phyloP scores from a whole-genome alignment of 1,284 basidiomycete genomes.

The Testicularia cyperi region DNA sequence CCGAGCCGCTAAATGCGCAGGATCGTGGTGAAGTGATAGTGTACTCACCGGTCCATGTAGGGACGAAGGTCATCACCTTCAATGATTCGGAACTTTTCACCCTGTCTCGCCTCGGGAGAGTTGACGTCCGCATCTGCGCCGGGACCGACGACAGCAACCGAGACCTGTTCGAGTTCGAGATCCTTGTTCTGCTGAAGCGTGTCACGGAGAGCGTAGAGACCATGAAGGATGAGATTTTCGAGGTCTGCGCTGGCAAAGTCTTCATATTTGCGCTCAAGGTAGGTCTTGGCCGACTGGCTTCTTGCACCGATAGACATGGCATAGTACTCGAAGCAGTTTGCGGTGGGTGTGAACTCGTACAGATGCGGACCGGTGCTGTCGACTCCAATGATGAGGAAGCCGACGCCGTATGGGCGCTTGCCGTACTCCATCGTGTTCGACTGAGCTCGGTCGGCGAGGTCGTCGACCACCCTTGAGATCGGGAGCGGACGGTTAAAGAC shows the following conservation, averaged over 20 bases:
- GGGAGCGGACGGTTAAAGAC: slow-evolving; percentile 92
- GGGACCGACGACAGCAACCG: slow-evolving; percentile 55
- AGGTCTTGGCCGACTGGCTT: slow-evolving; percentile 96
- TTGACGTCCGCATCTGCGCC: slow-evolving; percentile 53
- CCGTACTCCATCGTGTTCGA: slow-evolving; percentile 99
- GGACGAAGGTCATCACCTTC: slow-evolving; percentile 52
- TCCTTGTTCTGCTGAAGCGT: slow-evolving; percentile 59
- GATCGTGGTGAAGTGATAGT: no score
- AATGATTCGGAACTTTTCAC: slow-evolving; percentile 53
- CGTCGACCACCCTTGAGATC: slow-evolving; percentile 84
- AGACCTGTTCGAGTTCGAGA: slow-evolving; percentile 52
- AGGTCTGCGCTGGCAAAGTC: slow-evolving; percentile 65
- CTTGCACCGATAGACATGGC: slow-evolving; percentile 98
- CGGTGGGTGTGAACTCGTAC: slow-evolving; percentile 96
- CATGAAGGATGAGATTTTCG: slow-evolving; percentile 51
- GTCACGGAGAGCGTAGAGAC: slow-evolving; percentile 55
- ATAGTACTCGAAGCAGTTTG: slow-evolving; percentile 96
- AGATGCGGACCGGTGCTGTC: slow-evolving; percentile 95
- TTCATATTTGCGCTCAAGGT: slow-evolving; percentile 90
- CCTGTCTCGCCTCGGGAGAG: slow-evolving; percentile 36
- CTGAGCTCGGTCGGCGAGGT: slow-evolving; percentile 98
- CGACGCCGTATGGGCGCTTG: slow-evolving; percentile 94
- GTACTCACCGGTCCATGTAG: slow-evolving; percentile 50
- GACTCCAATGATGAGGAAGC: slow-evolving; percentile 94
- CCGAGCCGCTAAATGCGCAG: no score